Base-by-base conservation (phyloP, 106 monocot genomes). In the Apostasia ramifera region DNA sequence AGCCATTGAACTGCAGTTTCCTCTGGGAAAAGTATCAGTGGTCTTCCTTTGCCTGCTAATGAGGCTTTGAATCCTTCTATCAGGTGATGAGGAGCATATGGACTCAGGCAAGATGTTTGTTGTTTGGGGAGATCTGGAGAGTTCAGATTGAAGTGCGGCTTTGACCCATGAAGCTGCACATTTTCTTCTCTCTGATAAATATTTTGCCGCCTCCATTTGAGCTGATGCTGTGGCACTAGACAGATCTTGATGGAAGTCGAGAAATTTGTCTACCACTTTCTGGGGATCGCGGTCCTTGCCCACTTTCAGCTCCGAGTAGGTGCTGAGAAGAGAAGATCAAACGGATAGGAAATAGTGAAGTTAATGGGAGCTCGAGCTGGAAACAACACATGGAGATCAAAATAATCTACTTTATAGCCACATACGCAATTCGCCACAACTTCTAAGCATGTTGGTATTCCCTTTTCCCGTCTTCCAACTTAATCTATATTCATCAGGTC, bases 131-230 rank as follows among this genome's bases (percentile, higher is more conserved):
- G 47, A 53, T 54, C n/a, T 53, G 6, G 71, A 66, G 40, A 78
- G 72, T 47, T 81, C 71, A 5, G 84, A 81, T 42, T 81, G 55
- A 11, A 88, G 43, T 4, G 88, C 84, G 15, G 76, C 81, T 54
- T 67, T 88, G 71, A 88, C 74, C 84, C 88, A 88, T 38, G 70
- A 73, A 58, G 69, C 68, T 39, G 81, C 78, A 49, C 73, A 76
- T 42, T 66, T 69, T 58, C 68, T 84, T 26, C 64, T 78, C 57
- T 84, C 84, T 6, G 40, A n/a, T 12, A 56, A 66, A 14, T 72
- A 61, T 69, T 84, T 78, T 38, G 53, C 63, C 11, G 70, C 64
- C 11, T 73, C 70, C 63, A 63, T 64, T 56, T 84, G 74, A 11
- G 50, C 41, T 37, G 78, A 50, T 12, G 53, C 47, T 70, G 67